A percentile compares a stretch with the other conserved stretches of the same genome.
phyloP scores from a whole-genome alignment of 768 basidiomycete species.

The Naganishia antarctica region DNA sequence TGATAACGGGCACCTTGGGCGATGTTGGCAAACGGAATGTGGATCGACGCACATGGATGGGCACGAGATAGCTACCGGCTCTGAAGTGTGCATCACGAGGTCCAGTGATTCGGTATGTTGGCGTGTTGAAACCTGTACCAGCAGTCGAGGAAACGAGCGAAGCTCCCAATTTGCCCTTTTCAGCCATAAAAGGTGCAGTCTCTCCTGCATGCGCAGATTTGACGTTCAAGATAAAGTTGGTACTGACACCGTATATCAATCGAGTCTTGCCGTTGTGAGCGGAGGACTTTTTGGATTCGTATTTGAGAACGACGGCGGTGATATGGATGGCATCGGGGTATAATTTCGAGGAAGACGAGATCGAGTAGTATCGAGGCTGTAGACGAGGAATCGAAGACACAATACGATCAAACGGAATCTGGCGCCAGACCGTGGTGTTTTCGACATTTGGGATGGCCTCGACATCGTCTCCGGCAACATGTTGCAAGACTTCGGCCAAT shows the following conservation, averaged over 20 bases:
- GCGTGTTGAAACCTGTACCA: constrained; percentile 48
- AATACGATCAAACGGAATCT: constrained; percentile 93
- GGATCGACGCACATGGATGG: constrained; percentile 88
- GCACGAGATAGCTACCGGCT: constrained; percentile 69
- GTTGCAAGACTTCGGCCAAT: constrained; percentile 84
- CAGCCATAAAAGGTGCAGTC: constrained; percentile 50
- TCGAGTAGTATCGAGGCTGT: constrained; percentile 96
- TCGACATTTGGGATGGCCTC: constrained; percentile 54
- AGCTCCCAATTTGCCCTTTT: constrained; percentile 33
- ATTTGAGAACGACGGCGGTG: constrained; percentile 92
- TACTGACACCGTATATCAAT: constrained; percentile 82
- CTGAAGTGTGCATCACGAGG: constrained; percentile 78
- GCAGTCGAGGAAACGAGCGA: constrained; percentile 31
- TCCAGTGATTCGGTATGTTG: constrained; percentile 80
- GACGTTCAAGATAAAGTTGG: constrained; percentile 92
- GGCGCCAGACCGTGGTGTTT: constrained; percentile 73
- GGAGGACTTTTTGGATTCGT: constrained; percentile 62
- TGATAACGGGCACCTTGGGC: constrained; percentile 96
- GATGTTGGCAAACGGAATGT: constrained; percentile 96
- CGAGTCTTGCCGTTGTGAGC: constrained; percentile 55
- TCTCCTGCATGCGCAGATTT: constrained; percentile 69
- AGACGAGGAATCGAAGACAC: constrained; percentile 88
- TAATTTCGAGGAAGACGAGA: constrained; percentile 93
- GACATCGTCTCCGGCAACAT: constrained; percentile 77
- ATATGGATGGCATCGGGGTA: constrained; percentile 84